Percentiles rank a stretch among this genome's conserved stretches.
These are phyloP conservation scores for Chamaecrista fasciculata DNA, from an alignment of 306 rosid species.

Conservation along the genomic window DNA sequence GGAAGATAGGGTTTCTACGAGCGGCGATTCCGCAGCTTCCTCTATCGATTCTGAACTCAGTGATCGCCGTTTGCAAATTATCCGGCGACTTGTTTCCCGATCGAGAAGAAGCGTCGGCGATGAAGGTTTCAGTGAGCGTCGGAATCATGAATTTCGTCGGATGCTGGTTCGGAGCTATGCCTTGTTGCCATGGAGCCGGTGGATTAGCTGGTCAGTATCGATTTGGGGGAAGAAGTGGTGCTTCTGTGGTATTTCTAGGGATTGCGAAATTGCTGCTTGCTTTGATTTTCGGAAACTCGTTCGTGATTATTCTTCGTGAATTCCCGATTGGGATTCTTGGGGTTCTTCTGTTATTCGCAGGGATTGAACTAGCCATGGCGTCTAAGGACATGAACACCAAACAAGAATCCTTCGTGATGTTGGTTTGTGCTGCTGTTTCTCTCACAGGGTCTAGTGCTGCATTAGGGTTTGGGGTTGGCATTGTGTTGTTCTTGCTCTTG, in stretches of 20 bases:
- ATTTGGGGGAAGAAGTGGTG: constrained; percentile 80
- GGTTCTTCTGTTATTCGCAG: constrained; percentile 69
- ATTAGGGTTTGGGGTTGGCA: constrained; percentile 70
- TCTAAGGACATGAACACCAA: constrained; percentile 61
- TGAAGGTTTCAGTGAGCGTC: constrained; percentile 61
- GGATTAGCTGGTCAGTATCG: constrained; percentile 85
- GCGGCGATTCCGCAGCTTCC: constrained; percentile 85
- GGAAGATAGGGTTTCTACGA: constrained; percentile 60
- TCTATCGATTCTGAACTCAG: constrained; percentile 62
- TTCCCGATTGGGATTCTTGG: constrained; percentile 71
- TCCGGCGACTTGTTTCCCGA: constrained; percentile 81
- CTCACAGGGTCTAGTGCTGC: constrained; percentile 77
- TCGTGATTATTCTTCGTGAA: constrained; percentile 49
- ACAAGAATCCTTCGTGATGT: constrained; percentile 68
- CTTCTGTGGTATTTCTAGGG: constrained; percentile 70
- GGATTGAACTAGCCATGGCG: constrained; percentile 76
- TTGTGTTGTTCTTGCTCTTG: constrained; percentile 49
- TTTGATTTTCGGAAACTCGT: constrained; percentile 62
- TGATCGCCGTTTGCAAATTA: constrained; percentile 74
- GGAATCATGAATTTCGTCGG: constrained; percentile 76
- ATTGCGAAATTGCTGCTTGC: constrained; percentile 58
- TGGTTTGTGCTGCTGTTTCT: constrained; percentile 80
- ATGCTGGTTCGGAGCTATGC: constrained; percentile 94
- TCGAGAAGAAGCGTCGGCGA: constrained; percentile 69
- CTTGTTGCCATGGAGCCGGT: constrained; percentile 86